Base-by-base conservation (phyloP, 129 eudicot species). In the Chrysanthemum lavandulifolium region DNA sequence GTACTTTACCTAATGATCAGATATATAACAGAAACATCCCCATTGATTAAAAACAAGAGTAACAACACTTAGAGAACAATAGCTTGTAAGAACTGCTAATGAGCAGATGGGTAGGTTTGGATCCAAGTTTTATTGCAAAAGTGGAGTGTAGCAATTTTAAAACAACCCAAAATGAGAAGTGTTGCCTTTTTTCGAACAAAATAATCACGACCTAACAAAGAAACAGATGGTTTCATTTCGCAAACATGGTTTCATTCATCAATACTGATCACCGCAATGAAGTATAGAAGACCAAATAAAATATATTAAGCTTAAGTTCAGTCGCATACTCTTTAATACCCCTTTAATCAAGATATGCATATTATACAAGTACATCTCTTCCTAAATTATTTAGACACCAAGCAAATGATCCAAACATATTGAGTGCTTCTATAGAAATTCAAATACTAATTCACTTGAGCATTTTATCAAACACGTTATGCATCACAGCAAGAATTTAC, bases 181-280 rank as follows among this genome's bases (percentile, higher is more conserved):
- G 60, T 50, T 51, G 48, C 21, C 25, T 48, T 49, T 50, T 31
- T 13, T 50, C 61, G 73, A 68, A 48, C 47, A 68, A 50, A 21
- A 67, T 40, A 21, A 45, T 6, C 51, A 13, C 13, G 72, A 49
- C 59, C 45, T 47, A 49, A 67, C 45, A 67, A 13, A 65, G 53
- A 29, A 65, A 65, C 54, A 65, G 33, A 10, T 43, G 29, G 6
- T 10, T 43, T 65, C 55, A 65, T 48, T 21, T 67, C 10, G 57
- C 36, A 10, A 47, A 47, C 71, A 3, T 19, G 70, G 33, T 66
- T 45, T 43, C 13, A 16, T 50, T 31, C 13, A 5, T 3, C 14
- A 12, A 61, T 33, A 19, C 21, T 0, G 21, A n/a, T 19, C 21
- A 19, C 21, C 0, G 11, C 40, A 33, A 33, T 33, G 6, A 33